These are phyloP conservation scores for Mortierella sp. DNA, from an alignment of 371 early-diverging fungal species.

Conservation along the genomic window DNA sequence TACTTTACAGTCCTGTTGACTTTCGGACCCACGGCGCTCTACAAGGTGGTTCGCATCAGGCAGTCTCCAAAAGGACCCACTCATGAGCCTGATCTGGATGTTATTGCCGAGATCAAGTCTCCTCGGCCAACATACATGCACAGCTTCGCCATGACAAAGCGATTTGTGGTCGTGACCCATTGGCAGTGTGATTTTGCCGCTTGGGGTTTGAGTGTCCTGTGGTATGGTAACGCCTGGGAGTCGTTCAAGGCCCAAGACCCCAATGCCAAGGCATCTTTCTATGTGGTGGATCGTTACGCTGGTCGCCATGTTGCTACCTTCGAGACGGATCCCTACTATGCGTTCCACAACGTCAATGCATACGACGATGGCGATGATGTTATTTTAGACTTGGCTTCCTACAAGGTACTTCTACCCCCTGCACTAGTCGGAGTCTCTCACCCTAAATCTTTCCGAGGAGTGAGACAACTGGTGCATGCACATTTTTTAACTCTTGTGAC, in stretches of 20 bases:
- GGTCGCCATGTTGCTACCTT: conserved; percentile 63
- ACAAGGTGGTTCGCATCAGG: conserved; percentile 46
- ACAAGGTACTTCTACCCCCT: too few relatives aligned
- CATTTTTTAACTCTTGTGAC: not conserved
- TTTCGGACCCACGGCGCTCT: conserved; percentile 50
- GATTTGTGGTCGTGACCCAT: conserved; percentile 65
- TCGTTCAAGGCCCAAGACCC: conserved; percentile 57
- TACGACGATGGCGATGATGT: conserved; percentile 60
- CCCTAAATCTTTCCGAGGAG: too few relatives aligned
- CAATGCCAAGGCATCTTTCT: conserved; percentile 55
- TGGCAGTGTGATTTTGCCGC: conserved; percentile 58
- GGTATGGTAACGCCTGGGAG: conserved; percentile 56
- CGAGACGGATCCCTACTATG: conserved; percentile 58
- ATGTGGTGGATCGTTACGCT: conserved; percentile 59
- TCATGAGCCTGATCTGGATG: conserved; percentile 45
- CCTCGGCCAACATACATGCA: conserved; percentile 66
- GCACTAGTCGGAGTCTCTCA: too few relatives aligned
- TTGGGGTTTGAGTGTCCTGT: conserved; percentile 56
- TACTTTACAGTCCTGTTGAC: conserved; percentile 57
- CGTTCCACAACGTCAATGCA: conserved; percentile 66
- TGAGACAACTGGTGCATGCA: too few relatives aligned
- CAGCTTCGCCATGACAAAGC: conserved; percentile 65
- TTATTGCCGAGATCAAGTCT: conserved; percentile 59
- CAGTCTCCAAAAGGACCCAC: conserved; percentile 37
- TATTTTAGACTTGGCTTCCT: conserved; percentile 34